A percentile compares a stretch with the other conserved stretches of the same genome.
Conservation (phyloP, 2,329 filamentous ascomycete species). For the Aspergillus niger region DNA sequence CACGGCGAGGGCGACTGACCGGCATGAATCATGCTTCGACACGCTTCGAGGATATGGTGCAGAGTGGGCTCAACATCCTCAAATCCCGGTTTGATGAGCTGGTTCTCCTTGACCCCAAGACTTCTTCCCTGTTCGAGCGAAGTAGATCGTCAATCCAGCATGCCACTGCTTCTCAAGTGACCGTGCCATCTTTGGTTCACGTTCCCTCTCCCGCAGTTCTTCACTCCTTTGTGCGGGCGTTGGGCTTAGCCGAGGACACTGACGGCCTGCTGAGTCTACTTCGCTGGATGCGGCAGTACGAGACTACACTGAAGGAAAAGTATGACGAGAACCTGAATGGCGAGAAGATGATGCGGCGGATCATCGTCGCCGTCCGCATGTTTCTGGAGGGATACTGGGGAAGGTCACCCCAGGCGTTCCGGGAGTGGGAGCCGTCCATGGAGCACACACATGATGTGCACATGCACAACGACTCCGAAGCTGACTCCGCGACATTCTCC, state of each 20-base stretch:
- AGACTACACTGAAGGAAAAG: slow-evolving; percentile 34
- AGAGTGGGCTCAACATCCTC: slow-evolving; percentile 33
- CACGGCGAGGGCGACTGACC: slow-evolving; percentile 9
- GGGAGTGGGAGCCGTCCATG: background rate
- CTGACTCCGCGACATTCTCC: slow-evolving; percentile 23
- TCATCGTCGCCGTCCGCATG: slow-evolving; percentile 42
- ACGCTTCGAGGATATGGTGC: slow-evolving; percentile 33
- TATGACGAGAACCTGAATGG: slow-evolving; percentile 42
- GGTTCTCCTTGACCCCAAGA: slow-evolving; percentile 32
- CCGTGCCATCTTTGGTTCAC: slow-evolving; percentile 35
- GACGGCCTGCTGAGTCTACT: slow-evolving; percentile 44
- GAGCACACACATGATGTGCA: background rate
- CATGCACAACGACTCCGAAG: background rate
- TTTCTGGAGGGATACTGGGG: slow-evolving; percentile 43
- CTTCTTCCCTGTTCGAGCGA: slow-evolving; percentile 25
- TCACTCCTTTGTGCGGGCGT: slow-evolving; percentile 45
- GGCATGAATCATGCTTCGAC: slow-evolving; percentile 7
- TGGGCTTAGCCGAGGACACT: slow-evolving; percentile 44
- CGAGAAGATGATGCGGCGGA: slow-evolving; percentile 40
- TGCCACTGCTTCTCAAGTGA: slow-evolving; percentile 17
- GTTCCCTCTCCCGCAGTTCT: slow-evolving; percentile 42
- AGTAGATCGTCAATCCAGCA: slow-evolving; percentile 16
- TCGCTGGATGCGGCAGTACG: slow-evolving; percentile 44
- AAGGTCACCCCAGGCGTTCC: slow-evolving; percentile 1
- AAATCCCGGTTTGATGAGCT: slow-evolving; percentile 40